These are phyloP conservation scores for Annulohypoxylon nitens DNA, from an alignment of 495 filamentous ascomycete genomes.

Conservation along the genomic window DNA sequence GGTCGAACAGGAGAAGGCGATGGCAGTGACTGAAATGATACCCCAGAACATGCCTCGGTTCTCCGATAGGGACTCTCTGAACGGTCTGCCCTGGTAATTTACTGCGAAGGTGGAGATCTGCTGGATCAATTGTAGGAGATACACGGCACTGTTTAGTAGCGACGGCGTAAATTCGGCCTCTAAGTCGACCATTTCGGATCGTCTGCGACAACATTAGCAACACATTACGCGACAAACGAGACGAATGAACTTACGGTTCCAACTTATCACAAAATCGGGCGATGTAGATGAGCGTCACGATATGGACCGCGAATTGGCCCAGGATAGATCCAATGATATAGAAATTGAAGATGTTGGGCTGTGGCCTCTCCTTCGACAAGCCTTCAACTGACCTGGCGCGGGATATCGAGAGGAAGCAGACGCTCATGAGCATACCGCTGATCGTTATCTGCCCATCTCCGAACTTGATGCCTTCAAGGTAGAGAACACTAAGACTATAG, in stretches of 20 bases:
- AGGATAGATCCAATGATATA: slow-evolving; percentile 99
- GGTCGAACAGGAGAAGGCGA: slow-evolving; percentile 96
- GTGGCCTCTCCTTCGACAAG: slow-evolving; percentile 95
- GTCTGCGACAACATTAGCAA: slow-evolving; percentile 60
- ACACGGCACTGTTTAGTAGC: slow-evolving; percentile 95
- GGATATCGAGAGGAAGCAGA: slow-evolving; percentile 98
- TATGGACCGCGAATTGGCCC: slow-evolving; percentile 97
- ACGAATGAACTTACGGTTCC: slow-evolving; percentile 74
- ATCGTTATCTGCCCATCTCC: slow-evolving; percentile 99
- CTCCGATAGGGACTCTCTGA: slow-evolving; percentile 94
- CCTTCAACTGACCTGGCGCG: slow-evolving; percentile 94
- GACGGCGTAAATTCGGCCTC: slow-evolving; percentile 96
- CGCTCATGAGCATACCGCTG: slow-evolving; percentile 99
- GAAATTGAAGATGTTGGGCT: slow-evolving; percentile 98
- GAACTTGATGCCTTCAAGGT: slow-evolving; percentile 99
- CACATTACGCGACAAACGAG: slow-evolving; percentile 44
- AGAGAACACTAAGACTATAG: slow-evolving; percentile 96
- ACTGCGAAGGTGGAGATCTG: slow-evolving; percentile 99
- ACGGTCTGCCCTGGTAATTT: slow-evolving; percentile 99
- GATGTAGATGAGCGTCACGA: slow-evolving; percentile 93
- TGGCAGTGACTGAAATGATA: slow-evolving; percentile 84
- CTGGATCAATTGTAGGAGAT: slow-evolving; percentile 97
- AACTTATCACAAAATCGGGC: slow-evolving; percentile 86
- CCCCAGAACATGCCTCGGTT: slow-evolving; percentile 99
- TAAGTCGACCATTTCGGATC: slow-evolving; percentile 81